Evolutionary conservation across 805 yeast genomes (phyloP).

Genomic region (Kodamaea lidongshanica): DNA sequence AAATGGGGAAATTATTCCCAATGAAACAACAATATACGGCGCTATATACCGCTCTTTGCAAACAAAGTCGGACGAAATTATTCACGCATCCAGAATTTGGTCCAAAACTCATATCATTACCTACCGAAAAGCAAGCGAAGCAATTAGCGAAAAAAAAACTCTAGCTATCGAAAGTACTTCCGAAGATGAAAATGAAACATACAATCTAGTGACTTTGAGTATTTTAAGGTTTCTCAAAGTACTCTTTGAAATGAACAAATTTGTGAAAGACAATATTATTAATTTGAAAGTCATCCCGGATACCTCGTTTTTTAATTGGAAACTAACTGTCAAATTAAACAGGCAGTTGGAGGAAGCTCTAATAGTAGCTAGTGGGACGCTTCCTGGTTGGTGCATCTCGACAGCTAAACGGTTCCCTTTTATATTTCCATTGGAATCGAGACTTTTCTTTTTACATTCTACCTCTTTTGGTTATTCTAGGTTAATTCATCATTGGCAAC

Average conservation of each 20-base stretch:
- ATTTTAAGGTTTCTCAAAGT: constrained; percentile 46
- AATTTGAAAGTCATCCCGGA: constrained; percentile 11
- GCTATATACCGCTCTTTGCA: constrained; percentile 54
- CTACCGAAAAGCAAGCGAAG: constrained; percentile 28
- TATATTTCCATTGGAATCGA: constrained; percentile 74
- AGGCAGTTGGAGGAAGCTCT: constrained; percentile 87
- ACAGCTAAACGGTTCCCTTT: constrained; percentile 74
- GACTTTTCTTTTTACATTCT: constrained; percentile 71
- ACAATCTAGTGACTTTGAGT: constrained; percentile 26
- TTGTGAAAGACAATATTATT: constrained; percentile 15
- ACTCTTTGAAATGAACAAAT: constrained; percentile 36
- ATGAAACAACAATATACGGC: constrained; percentile 69
- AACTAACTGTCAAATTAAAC: constrained; percentile 77
- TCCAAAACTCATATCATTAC: constrained; percentile 45
- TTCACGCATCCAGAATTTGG: constrained; percentile 55
- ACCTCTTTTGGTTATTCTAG: constrained; percentile 91
- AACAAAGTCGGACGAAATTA: constrained; percentile 27
- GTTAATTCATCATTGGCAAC: constrained; percentile 71
- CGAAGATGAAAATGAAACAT: constrained; percentile 17
- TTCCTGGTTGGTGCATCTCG: constrained; percentile 80
- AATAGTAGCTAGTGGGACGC: constrained; percentile 75
- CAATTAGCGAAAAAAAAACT: constrained; percentile 8
- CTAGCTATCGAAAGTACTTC: constrained; percentile 6
- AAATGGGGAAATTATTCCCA: constrained; percentile 52
- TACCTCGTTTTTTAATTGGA: constrained; percentile 59